A percentile compares a stretch with the other conserved stretches of the same genome.
phyloP scores from a whole-genome alignment of 495 filamentous ascomycete species.

The Hyaloscypha variabilis region DNA sequence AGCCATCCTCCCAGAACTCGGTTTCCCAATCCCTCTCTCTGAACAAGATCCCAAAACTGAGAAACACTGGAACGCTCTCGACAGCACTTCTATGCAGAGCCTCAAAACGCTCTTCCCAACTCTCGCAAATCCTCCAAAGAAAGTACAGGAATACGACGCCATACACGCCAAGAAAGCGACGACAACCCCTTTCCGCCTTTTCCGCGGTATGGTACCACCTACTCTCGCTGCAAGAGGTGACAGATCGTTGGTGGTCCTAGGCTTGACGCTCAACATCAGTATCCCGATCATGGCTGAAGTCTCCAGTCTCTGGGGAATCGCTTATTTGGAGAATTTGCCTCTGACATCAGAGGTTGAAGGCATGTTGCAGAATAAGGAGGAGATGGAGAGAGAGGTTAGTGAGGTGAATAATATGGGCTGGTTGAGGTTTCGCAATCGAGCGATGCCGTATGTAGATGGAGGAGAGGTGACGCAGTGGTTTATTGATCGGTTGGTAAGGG shows the following conservation, averaged over 20 bases:
- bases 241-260: slow-evolving; percentile 31
- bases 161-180: too few relatives aligned
- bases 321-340: slow-evolving; percentile 32
- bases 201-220: slow-evolving; percentile 32
- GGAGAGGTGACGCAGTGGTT: too few relatives aligned
- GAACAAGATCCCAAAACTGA: not conserved
- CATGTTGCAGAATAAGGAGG: too few relatives aligned
- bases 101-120: slow-evolving; percentile 29
- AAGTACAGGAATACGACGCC: slow-evolving; percentile 1
- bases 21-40: slow-evolving; percentile 1
- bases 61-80: slow-evolving; percentile 32
- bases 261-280: slow-evolving; percentile 22
- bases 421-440: too few relatives aligned
- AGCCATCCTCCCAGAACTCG: slow-evolving; percentile 12
- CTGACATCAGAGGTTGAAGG: too few relatives aligned
- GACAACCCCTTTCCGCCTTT: slow-evolving; percentile 34
- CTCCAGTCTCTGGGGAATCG: slow-evolving; percentile 33
- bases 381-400: too few relatives aligned
- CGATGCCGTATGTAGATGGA: too few relatives aligned
- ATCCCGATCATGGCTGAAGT: slow-evolving; percentile 30
- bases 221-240: slow-evolving; percentile 33
- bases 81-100: slow-evolving; percentile 21
- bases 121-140: slow-evolving; percentile 11
- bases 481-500: too few relatives aligned
- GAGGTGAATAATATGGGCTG: too few relatives aligned